These are phyloP conservation scores for Euphorbia schlechtendalii DNA, from an alignment of 441 rosid genomes.

Conservation along the genomic window DNA sequence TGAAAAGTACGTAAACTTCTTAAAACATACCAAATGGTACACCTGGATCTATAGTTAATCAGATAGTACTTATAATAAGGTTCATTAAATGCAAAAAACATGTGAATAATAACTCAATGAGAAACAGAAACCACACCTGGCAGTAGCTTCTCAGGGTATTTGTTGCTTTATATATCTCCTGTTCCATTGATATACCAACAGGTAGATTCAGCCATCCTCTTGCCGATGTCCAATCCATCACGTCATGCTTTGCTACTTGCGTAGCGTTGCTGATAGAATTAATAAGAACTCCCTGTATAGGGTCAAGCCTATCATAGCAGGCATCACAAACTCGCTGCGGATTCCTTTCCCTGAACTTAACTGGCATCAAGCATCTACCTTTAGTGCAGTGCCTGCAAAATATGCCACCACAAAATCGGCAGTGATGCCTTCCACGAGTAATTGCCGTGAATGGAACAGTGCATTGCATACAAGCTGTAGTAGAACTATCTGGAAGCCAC, in stretches of 20 bases:
- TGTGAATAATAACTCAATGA: background rate
- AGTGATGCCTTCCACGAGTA: constrained; percentile 93
- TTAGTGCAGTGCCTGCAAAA: constrained; percentile 77
- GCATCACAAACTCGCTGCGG: constrained; percentile 95
- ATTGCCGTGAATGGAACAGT: constrained; percentile 67
- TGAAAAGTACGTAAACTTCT: constrained; percentile 9
- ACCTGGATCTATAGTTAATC: background rate
- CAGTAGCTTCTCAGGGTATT: constrained; percentile 69
- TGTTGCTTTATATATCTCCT: constrained; percentile 89
- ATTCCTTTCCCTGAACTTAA: constrained; percentile 72
- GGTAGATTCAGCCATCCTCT: constrained; percentile 98
- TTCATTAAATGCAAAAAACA: background rate
- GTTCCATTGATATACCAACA: constrained; percentile 87
- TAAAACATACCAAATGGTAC: constrained; percentile 2
- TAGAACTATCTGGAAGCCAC: constrained; percentile 90
- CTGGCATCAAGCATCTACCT: constrained; percentile 80
- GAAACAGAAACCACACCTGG: constrained; percentile 46
- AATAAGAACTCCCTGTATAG: constrained; percentile 72
- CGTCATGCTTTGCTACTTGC: constrained; percentile 94
- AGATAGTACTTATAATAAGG: constrained; percentile 11
- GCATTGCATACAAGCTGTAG: constrained; percentile 76
- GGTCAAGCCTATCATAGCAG: constrained; percentile 95
- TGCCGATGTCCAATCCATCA: constrained; percentile 82
- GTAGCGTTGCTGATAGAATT: constrained; percentile 80
- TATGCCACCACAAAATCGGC: constrained; percentile 91